Evolutionary conservation across 768 basidiomycete species (phyloP).

Genomic region (Gymnopilus dilepis): DNA sequence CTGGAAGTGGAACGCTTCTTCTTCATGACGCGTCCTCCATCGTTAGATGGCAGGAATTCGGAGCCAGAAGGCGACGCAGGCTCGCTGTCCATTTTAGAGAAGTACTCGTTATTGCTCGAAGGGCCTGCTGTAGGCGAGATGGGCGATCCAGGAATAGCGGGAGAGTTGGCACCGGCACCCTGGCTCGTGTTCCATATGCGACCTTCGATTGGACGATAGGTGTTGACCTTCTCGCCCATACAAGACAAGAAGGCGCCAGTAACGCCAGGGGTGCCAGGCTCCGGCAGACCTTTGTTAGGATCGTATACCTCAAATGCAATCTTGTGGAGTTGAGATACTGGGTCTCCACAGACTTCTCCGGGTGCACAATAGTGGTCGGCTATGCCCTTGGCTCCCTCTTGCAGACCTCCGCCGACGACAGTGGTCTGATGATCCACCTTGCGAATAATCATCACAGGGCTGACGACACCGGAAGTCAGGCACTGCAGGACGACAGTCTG

Average conservation of each 20-base stretch:
- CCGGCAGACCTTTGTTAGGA: slow-evolving; percentile 66
- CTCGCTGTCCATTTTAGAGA: slow-evolving; percentile 64
- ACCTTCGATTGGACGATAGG: slow-evolving; percentile 83
- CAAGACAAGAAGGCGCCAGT: slow-evolving; percentile 88
- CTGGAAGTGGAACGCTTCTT: slow-evolving; percentile 77
- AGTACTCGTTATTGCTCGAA: slow-evolving; percentile 66
- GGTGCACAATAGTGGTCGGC: slow-evolving; percentile 82
- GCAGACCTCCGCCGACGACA: slow-evolving; percentile 88
- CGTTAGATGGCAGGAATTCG: slow-evolving; percentile 73
- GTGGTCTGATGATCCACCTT: slow-evolving; percentile 91
- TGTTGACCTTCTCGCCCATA: slow-evolving; percentile 93
- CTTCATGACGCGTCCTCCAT: slow-evolving; percentile 86
- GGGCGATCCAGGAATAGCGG: slow-evolving; percentile 72
- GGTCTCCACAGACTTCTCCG: slow-evolving; percentile 91
- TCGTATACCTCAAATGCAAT: slow-evolving; percentile 93
- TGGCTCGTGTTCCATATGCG: slow-evolving; percentile 72
- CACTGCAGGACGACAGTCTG: slow-evolving; percentile 96
- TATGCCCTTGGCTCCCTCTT: slow-evolving; percentile 85
- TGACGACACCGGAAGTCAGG: slow-evolving; percentile 90
- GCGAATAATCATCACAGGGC: slow-evolving; percentile 91
- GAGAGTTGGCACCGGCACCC: slow-evolving; percentile 53
- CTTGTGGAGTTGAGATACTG: slow-evolving; percentile 95
- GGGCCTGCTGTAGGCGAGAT: slow-evolving; percentile 67
- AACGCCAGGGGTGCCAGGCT: slow-evolving; percentile 76
- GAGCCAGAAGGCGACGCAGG: slow-evolving; percentile 71